These are phyloP conservation scores for Ceratocystis huliohia DNA, from an alignment of 2,329 filamentous ascomycete genomes.

Conservation along the genomic window DNA sequence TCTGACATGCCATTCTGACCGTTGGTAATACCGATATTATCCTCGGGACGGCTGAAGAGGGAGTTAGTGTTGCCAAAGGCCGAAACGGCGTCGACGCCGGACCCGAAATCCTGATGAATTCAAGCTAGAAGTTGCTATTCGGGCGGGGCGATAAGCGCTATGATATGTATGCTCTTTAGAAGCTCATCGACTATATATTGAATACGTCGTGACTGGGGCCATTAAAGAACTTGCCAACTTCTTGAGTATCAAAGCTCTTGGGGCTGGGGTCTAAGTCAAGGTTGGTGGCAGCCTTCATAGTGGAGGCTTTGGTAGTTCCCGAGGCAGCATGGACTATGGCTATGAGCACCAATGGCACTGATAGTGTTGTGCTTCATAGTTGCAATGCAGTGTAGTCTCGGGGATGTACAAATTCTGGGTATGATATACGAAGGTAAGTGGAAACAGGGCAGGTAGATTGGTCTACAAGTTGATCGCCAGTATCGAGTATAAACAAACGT, in stretches of 20 bases:
- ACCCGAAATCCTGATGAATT: conserved; percentile 43
- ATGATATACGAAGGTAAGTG: neutral
- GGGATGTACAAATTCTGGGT: neutral
- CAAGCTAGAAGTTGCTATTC: neutral
- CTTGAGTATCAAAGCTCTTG: conserved; percentile 43
- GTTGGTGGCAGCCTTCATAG: conserved; percentile 49
- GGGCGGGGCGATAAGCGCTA: neutral
- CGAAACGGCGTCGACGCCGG: conserved; percentile 47
- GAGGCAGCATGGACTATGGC: conserved; percentile 15
- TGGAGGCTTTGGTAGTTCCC: conserved; percentile 38
- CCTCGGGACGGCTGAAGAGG: conserved; percentile 46
- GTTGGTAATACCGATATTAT: conserved; percentile 41
- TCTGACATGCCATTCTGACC: conserved; percentile 42
- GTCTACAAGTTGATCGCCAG: too few relatives aligned
- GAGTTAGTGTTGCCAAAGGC: conserved; percentile 54
- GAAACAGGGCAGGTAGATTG: too few relatives aligned
- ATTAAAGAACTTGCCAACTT: conserved; percentile 45
- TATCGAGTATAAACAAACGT: neutral
- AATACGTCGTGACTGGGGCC: conserved; percentile 48
- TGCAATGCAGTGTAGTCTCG: neutral
- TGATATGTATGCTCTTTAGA: neutral
- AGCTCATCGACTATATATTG: conserved; percentile 46
- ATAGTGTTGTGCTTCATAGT: conserved; percentile 19
- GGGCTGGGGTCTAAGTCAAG: conserved; percentile 45
- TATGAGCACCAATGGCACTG: conserved; percentile 12